Conservation (phyloP, 257 asterid species). For the Rehmannia glutinosa region DNA sequence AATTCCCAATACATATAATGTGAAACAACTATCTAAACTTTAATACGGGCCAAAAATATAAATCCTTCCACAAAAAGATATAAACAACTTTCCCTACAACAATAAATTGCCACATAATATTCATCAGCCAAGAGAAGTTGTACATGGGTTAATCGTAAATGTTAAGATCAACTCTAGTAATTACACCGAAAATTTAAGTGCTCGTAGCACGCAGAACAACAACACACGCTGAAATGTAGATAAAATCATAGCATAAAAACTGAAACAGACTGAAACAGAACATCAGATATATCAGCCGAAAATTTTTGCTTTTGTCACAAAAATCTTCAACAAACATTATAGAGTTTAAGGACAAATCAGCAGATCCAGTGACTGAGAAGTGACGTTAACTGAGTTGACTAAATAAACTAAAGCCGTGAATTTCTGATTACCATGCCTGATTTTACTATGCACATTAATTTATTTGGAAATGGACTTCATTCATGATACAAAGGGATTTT, state of each 20-base stretch:
- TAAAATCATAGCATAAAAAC: conserved; percentile 9
- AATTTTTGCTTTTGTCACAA: neutral
- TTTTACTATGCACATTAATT: no score
- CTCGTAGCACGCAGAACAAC: conserved; percentile 2
- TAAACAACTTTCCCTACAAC: neutral
- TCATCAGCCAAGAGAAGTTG: neutral
- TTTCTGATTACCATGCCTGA: no score
- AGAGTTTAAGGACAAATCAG: neutral
- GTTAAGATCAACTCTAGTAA: neutral
- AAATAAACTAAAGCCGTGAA: no score
- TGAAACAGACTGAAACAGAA: neutral
- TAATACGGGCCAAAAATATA: neutral
- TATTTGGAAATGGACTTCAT: no score
- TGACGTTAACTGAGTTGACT: conserved; percentile 40
- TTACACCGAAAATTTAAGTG: neutral
- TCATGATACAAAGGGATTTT: no score
- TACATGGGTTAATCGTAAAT: neutral
- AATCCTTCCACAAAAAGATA: neutral
- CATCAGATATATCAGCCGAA: neutral
- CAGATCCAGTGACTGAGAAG: conserved; percentile 3
- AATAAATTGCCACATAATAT: neutral
- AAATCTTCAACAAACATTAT: neutral
- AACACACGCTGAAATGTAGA: conserved; percentile 12
- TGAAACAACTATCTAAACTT: neutral
- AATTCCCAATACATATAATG: no score